Conservation (phyloP, 2,329 filamentous ascomycete species). For the Aureobasidium sp. region DNA sequence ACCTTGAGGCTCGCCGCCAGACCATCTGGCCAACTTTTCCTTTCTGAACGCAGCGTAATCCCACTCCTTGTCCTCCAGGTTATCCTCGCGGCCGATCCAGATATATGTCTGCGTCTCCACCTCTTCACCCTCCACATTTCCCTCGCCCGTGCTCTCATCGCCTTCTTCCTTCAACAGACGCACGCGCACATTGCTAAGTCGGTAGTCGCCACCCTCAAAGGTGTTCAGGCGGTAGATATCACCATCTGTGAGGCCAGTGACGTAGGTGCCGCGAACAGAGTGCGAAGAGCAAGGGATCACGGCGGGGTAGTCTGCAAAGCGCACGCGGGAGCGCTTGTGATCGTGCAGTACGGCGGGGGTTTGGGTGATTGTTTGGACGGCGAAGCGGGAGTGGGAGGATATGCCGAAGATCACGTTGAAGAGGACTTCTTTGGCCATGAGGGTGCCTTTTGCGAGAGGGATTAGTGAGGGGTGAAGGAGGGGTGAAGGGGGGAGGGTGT, state of each 20-base stretch:
- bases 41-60: conserved; percentile 76
- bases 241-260: conserved; percentile 68
- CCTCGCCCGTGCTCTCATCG: conserved; percentile 24
- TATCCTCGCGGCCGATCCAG: conserved; percentile 38
- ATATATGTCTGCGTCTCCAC: conserved; percentile 46
- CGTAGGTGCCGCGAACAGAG: conserved; percentile 66
- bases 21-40: conserved; percentile 63
- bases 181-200: conserved; percentile 41
- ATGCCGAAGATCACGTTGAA: conserved; percentile 72
- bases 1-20: conserved; percentile 35
- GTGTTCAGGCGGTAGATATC: conserved; percentile 69
- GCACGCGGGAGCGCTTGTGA: conserved; percentile 65
- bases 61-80: conserved; percentile 72
- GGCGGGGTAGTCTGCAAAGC: conserved; percentile 69
- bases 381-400: conserved; percentile 40
- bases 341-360: conserved; percentile 68
- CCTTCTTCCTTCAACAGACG: conserved; percentile 21
- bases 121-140: conserved; percentile 34
- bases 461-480: not conserved
- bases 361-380: conserved; percentile 50
- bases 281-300: conserved; percentile 46
- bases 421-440: conserved; percentile 84
- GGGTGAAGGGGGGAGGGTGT: not conserved
- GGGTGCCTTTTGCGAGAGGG: conserved; percentile 37
- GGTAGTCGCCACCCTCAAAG: conserved; percentile 76